Percentiles rank a stretch among this genome's conserved stretches.
Conservation (phyloP, 2,329 filamentous ascomycete genomes). For the Pseudogymnoascus sp. region DNA sequence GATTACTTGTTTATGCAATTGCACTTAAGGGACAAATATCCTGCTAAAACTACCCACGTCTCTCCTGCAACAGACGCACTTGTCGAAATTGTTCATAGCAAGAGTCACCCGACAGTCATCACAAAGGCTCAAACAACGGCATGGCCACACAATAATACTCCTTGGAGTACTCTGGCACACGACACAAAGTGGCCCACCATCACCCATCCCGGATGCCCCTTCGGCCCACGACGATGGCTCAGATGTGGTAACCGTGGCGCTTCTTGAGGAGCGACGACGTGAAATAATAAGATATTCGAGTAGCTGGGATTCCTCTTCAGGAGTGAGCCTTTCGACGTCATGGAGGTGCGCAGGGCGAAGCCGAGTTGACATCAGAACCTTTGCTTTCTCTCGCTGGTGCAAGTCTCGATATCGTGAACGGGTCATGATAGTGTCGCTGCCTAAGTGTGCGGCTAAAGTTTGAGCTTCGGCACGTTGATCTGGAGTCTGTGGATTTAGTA, state of each 20-base stretch:
- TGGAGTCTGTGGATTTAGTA: slow-evolving; percentile 70
- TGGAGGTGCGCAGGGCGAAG: slow-evolving; percentile 29
- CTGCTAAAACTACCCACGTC: slow-evolving; percentile 84
- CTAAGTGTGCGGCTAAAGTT: slow-evolving; percentile 71
- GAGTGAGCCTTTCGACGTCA: slow-evolving; percentile 37
- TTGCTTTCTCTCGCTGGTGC: slow-evolving; percentile 60
- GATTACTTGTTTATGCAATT: background rate
- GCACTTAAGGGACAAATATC: slow-evolving; percentile 66
- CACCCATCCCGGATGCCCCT: slow-evolving; percentile 66
- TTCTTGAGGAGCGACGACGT: slow-evolving; percentile 16
- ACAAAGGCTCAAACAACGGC: slow-evolving; percentile 85
- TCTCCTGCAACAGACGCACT: slow-evolving; percentile 87
- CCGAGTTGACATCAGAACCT: slow-evolving; percentile 50
- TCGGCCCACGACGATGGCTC: slow-evolving; percentile 50
- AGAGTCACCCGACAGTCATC: slow-evolving; percentile 91
- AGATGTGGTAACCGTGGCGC: slow-evolving; percentile 13
- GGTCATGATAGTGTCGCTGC: slow-evolving; percentile 65
- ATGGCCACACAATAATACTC: slow-evolving; percentile 93
- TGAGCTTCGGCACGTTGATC: slow-evolving; percentile 76
- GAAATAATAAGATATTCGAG: slow-evolving; percentile 52
- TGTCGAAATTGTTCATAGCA: slow-evolving; percentile 95
- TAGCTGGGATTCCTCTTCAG: slow-evolving; percentile 52
- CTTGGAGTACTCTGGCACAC: slow-evolving; percentile 83
- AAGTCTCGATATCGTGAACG: slow-evolving; percentile 66
- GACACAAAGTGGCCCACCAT: slow-evolving; percentile 75